Percentiles rank a stretch among this genome's conserved stretches.
Evolutionary conservation across 1,139 yeast genomes (phyloP).

Genomic region (Yamadazyma siamensis): DNA sequence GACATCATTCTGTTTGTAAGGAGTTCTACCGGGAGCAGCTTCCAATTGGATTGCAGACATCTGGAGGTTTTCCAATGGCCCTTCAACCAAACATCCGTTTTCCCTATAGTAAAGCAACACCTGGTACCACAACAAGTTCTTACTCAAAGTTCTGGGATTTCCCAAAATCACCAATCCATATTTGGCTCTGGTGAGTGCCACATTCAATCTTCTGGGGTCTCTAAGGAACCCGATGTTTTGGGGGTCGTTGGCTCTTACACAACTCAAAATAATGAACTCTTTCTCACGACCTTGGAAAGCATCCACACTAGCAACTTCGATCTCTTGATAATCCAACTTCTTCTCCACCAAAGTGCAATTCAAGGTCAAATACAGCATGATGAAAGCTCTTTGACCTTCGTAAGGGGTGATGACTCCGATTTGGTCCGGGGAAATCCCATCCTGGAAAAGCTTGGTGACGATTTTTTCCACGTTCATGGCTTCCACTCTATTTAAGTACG

Average conservation of each 20-base stretch:
- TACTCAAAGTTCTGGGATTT: conserved; percentile 74
- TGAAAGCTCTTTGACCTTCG: conserved; percentile 88
- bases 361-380: conserved; percentile 74
- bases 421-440: conserved; percentile 77
- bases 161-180: conserved; percentile 83
- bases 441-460: conserved; percentile 68
- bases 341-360: conserved; percentile 60
- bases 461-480: conserved; percentile 87
- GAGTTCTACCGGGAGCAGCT: not conserved
- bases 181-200: conserved; percentile 88
- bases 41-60: conserved; percentile 62
- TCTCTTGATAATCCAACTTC: conserved; percentile 61
- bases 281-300: conserved; percentile 97
- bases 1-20: not conserved
- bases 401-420: conserved; percentile 94
- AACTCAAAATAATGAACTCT: conserved; percentile 81
- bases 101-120: conserved; percentile 77
- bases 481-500: conserved; percentile 84
- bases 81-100: conserved; percentile 86
- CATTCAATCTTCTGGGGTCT: conserved; percentile 89
- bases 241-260: conserved; percentile 87
- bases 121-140: conserved; percentile 76
- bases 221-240: conserved; percentile 83
- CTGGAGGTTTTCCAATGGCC: conserved; percentile 80
- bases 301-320: conserved; percentile 91